Evolutionary conservation across 140 eudicot genomes (phyloP).

Genomic region (Flaveria floridana): DNA sequence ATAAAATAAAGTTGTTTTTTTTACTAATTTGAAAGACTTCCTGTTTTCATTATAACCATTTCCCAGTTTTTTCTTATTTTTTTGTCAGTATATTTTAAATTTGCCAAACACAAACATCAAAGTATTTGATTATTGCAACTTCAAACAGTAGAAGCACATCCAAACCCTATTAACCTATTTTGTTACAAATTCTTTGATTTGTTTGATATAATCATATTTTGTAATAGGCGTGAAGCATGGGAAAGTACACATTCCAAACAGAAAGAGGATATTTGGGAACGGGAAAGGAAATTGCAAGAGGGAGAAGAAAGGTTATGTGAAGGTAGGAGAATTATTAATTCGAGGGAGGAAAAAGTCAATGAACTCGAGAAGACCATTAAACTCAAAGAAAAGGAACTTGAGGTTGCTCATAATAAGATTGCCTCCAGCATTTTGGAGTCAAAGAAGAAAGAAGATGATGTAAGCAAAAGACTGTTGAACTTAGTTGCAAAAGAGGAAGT

Average conservation of each 20-base stretch:
- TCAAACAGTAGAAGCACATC: neutral
- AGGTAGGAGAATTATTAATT: slow-evolving; percentile 52
- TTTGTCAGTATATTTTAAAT: too few species aligned
- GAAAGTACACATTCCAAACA: slow-evolving; percentile 50
- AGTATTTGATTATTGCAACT: neutral
- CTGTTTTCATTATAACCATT: neutral
- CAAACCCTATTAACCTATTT: neutral
- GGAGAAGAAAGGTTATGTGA: slow-evolving; percentile 76
- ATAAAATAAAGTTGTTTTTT: neutral
- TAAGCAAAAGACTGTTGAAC: slow-evolving; percentile 43
- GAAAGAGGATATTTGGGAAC: slow-evolving; percentile 62
- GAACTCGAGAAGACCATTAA: slow-evolving; percentile 49
- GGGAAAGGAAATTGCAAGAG: slow-evolving; percentile 86
- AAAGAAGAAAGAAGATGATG: slow-evolving; percentile 56
- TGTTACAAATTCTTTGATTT: neutral
- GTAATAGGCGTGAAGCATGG: slow-evolving; percentile 68
- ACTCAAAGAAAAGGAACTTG: slow-evolving; percentile 57
- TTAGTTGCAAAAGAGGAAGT: slow-evolving; percentile 62
- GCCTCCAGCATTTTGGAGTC: slow-evolving; percentile 42
- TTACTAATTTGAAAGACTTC: neutral
- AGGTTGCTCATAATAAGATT: slow-evolving; percentile 44
- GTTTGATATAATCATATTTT: neutral
- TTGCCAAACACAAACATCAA: neutral
- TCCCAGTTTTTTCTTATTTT: neutral
- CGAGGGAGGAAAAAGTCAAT: slow-evolving; percentile 65